These are phyloP conservation scores for Alisma plantagoaquatica DNA, from an alignment of 106 monocot species.

Conservation along the genomic window DNA sequence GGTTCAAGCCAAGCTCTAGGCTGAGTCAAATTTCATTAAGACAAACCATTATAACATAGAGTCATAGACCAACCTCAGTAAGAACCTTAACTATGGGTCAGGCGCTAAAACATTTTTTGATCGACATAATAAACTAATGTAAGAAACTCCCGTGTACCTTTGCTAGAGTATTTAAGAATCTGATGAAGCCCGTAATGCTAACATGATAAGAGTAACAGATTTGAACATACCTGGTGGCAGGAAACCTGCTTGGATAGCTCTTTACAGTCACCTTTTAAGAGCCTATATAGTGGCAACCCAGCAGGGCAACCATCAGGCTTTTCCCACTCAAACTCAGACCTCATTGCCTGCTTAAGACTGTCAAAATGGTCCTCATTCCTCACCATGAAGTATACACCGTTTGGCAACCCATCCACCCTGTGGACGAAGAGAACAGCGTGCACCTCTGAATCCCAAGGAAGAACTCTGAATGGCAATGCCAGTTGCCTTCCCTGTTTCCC, in stretches of 20 bases:
- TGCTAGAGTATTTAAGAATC: no score
- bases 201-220: no score
- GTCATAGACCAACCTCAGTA: no score
- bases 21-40: no score
- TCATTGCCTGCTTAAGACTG: slow-evolving; percentile 58
- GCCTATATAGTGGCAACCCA: slow-evolving; percentile 74
- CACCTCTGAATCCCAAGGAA: slow-evolving; percentile 90
- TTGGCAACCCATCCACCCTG: slow-evolving; percentile 46
- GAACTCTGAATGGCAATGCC: slow-evolving; percentile 63
- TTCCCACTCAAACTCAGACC: slow-evolving; percentile 79
- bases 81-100: no score
- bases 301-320: slow-evolving; percentile 76
- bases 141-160: no score
- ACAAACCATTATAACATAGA: no score
- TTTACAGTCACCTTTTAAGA: slow-evolving; percentile 49
- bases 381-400: slow-evolving; percentile 86
- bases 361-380: slow-evolving; percentile 92
- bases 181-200: no score
- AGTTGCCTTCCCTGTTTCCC: slow-evolving; percentile 70
- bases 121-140: no score
- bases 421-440: slow-evolving; percentile 92
- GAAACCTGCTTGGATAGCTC: slow-evolving; percentile 61
- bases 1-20: no score
- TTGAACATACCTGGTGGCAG: slow-evolving; percentile 98
- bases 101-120: no score